phyloP scores from a whole-genome alignment of 768 basidiomycete species.

The Agrocybe pediades region DNA sequence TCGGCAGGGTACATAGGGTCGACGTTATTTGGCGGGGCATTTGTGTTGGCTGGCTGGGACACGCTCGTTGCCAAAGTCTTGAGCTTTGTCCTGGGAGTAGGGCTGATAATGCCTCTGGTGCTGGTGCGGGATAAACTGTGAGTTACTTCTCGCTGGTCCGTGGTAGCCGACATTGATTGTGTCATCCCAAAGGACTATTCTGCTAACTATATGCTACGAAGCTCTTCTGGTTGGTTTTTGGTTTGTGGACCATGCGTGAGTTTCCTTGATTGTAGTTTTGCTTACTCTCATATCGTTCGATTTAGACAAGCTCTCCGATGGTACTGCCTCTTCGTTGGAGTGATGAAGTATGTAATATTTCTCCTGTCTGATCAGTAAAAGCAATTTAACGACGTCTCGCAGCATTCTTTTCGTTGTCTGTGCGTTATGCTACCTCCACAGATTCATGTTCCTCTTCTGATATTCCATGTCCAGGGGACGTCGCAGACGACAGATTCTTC shows the following conservation, averaged over 20 bases:
- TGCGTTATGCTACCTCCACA: conserved; percentile 40
- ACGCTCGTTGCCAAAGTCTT: conserved; percentile 90
- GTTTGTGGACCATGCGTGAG: conserved; percentile 92
- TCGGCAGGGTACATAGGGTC: conserved; percentile 84
- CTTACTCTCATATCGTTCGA: not conserved
- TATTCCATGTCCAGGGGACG: conserved; percentile 74
- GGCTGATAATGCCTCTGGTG: conserved; percentile 80
- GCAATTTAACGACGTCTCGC: conserved; percentile 4
- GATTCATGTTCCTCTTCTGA: not conserved
- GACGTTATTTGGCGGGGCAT: conserved; percentile 78
- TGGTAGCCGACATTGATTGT: too few relatives aligned
- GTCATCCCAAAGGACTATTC: conserved; percentile 73
- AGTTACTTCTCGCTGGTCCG: too few relatives aligned
- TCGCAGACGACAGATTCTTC: conserved; percentile 92
- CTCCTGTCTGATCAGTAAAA: not conserved
- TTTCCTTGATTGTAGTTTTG: conserved; percentile 16
- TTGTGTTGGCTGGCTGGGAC: conserved; percentile 84
- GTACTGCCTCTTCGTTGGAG: conserved; percentile 81
- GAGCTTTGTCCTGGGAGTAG: conserved; percentile 88
- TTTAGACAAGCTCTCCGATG: conserved; percentile 77
- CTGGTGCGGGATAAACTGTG: conserved; percentile 91
- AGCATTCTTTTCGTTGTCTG: conserved; percentile 89
- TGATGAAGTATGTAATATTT: conserved; percentile 68
- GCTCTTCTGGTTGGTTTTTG: conserved; percentile 89
- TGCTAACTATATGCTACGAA: conserved; percentile 82